phyloP scores from a whole-genome alignment of 805 yeast genomes.

The Lachancea sp. region DNA sequence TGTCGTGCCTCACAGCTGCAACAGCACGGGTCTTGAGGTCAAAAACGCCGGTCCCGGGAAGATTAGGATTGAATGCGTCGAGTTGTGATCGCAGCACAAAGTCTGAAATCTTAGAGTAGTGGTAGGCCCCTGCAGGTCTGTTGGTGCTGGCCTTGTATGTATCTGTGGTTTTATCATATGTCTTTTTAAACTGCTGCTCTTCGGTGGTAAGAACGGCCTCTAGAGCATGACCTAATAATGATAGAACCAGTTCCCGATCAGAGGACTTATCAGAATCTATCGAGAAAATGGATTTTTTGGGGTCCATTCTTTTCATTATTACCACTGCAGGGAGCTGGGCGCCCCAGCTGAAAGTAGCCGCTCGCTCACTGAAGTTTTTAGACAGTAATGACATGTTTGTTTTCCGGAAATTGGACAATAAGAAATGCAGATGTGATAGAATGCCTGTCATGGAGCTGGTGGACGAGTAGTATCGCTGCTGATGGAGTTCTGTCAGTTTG shows the following conservation, averaged over 20 bases:
- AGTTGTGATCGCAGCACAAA: slow-evolving; percentile 85
- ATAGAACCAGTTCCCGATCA: slow-evolving; percentile 60
- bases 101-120: slow-evolving; percentile 61
- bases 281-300: slow-evolving; percentile 43
- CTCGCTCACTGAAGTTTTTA: slow-evolving; percentile 36
- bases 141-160: slow-evolving; percentile 11
- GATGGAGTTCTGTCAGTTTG: slow-evolving; percentile 36
- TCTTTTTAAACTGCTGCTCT: slow-evolving; percentile 43
- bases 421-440: slow-evolving; percentile 65
- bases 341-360: slow-evolving; percentile 37
- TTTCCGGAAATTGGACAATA: slow-evolving; percentile 56
- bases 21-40: slow-evolving; percentile 91
- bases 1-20: slow-evolving; percentile 74
- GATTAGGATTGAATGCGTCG: slow-evolving; percentile 67
- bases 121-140: slow-evolving; percentile 42
- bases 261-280: slow-evolving; percentile 65
- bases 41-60: slow-evolving; percentile 89
- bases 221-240: slow-evolving; percentile 70
- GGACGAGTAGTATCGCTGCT: slow-evolving; percentile 54
- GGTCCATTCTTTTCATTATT: slow-evolving; percentile 46
- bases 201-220: slow-evolving; percentile 69
- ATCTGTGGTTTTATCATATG: slow-evolving; percentile 17
- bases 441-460: slow-evolving; percentile 83
- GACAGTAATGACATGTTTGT: slow-evolving; percentile 43
- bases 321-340: slow-evolving; percentile 50